Base-by-base conservation (phyloP, 257 asterid species). In the Gentiana dahurica region DNA sequence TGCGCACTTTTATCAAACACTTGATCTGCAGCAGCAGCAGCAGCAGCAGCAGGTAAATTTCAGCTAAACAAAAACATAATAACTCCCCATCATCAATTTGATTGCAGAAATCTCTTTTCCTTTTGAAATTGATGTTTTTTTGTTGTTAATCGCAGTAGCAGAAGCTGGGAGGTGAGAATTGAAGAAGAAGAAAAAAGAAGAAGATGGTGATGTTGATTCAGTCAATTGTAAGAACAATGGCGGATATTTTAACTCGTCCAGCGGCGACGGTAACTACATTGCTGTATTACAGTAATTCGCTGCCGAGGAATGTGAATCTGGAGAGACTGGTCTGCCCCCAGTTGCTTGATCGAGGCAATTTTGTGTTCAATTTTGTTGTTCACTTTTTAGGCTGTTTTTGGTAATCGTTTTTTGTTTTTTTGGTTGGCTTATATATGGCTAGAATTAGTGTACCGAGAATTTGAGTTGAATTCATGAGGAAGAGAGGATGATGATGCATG, bases 231-330 rank as follows among this genome's bases (percentile, higher is more conserved):
- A 64, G 64, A 35, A 74, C 88, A 55, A 58, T 69, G 64, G 66
- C 38, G 61, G 66, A 37, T 12, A 32, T 78, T 62, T 77, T 71
- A 69, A 56, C 63, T 15, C 68, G 61, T 70, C 93, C 93, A 39
- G 75, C 75, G 58, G 80, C 80, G n/a, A 80, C 88, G 9, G 2
- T 83, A 62, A 65, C 88, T 12, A 74, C 93, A 33, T 55, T 80
- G 68, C 51, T 83, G 67, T 78, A 76, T 63, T 70, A 68, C 67
- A 74, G 84, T 43, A 75, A 66, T 54, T 77, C 66, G 13, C 86
- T 83, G 10, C 93, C 93, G 1, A 58, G 88, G 65, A 74, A 70
- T 53, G 82, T 65, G 37, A 65, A 68, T 56, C 55, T 78, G 66
- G 78, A 73, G 34, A 69, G 82, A 5, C 10, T 76, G 64, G 73